Conservation (phyloP, 169 alveolate species). For the Plasmodium sp. region DNA sequence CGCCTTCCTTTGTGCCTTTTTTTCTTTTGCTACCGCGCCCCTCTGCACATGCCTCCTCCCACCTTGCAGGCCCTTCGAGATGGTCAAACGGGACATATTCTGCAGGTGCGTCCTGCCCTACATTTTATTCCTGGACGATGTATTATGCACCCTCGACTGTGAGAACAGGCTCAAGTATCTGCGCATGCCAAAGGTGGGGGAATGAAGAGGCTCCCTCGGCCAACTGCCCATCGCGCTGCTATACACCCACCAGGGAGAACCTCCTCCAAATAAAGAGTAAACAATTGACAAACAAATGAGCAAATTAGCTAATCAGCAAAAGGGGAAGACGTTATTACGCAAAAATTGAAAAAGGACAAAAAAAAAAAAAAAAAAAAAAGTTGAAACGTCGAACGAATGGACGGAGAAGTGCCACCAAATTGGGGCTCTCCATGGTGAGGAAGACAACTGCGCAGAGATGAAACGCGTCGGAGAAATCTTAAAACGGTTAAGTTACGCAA, state of each 20-base stretch:
- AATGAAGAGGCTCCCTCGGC: neutral
- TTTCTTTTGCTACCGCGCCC: neutral
- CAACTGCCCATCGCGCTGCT: neutral
- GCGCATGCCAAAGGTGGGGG: neutral
- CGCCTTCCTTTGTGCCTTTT: neutral
- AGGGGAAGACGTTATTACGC: neutral
- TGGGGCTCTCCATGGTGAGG: neutral
- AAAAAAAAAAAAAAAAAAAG: neutral
- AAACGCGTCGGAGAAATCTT: neutral
- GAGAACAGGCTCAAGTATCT: constrained; percentile 55
- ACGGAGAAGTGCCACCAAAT: neutral
- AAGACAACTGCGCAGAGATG: neutral
- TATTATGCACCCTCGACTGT: constrained; percentile 4
- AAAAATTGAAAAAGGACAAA: neutral
- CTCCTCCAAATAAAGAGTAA: neutral
- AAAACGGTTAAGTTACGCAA: neutral
- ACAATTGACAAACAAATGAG: neutral
- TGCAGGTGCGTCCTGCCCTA: constrained; percentile 58
- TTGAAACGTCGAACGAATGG: neutral
- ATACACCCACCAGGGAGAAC: neutral
- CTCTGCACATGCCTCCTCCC: neutral
- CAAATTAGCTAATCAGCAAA: neutral
- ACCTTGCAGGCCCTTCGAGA: constrained; percentile 52
- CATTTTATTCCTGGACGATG: constrained; percentile 60
- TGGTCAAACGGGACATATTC: constrained; percentile 50